Base-by-base conservation (phyloP, 2,329 filamentous ascomycete genomes). In the Trichoderma koningii region DNA sequence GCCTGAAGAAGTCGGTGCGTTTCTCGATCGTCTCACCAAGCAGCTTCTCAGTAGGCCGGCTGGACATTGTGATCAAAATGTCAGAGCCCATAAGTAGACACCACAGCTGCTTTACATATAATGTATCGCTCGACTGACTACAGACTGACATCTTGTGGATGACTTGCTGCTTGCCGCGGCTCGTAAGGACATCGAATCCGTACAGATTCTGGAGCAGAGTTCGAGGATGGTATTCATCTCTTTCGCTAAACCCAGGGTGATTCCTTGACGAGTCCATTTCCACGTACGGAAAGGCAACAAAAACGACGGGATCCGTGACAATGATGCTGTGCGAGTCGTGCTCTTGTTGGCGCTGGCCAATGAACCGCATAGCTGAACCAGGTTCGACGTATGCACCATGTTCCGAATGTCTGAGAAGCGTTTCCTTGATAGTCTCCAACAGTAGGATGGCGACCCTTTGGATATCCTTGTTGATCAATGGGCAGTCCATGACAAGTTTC, bases 151-250 rank as follows among this genome's bases (percentile, higher is more conserved):
- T 55, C 34, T 44, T 42, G 15, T 55, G 52, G 21, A 55, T 28
- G 5, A 55, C 38, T 55, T 55, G 52, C n/a, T 55, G 52, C 38
- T 55, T 55, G 21, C 34, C 38, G 9, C 38, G 38, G 38, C 52
- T 55, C 15, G 52, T 55, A 5, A 44, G 34, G 15, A 55, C 19
- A 2, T 55, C 52, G 12, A 55, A 55, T 23, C 52, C 52, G 5
- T 55, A 55, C 23, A 55, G 38, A 28, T 55, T 55, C 38, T 55
- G 52, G 5, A 55, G 52, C 9, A 55, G 52, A 28, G 52, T 55
- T n/a, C 52, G 52, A 28, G 52, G 52, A n/a, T 42, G 42, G 38
- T 42, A 55, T 44, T 55, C 34, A 26, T 44, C 52, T 55, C 21
- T 44, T n/a, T 55, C 52, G 26, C 15, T 5, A 3, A 30, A 42